Evolutionary conservation across 768 basidiomycete species (phyloP).

Genomic region (Serpula lacrymans): DNA sequence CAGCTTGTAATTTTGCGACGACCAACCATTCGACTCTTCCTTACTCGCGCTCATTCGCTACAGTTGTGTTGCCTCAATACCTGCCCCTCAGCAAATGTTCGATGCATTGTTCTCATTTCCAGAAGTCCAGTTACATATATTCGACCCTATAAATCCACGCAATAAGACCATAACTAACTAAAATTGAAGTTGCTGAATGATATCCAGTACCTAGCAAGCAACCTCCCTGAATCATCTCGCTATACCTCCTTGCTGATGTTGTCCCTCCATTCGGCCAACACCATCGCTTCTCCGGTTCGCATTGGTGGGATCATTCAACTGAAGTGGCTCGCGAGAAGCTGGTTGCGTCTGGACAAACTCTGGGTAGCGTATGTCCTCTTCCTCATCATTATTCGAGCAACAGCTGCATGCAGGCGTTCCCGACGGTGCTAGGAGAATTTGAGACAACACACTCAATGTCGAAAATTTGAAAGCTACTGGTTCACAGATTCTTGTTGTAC

Average conservation of each 20-base stretch:
- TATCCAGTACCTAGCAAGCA: not conserved
- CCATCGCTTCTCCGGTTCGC: conserved; percentile 3
- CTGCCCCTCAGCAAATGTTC: too few relatives aligned
- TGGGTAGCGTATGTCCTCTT: conserved; percentile 1
- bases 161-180: not conserved
- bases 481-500: not conserved
- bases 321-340: conserved; percentile 9
- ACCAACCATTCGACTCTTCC: too few relatives aligned
- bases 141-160: too few relatives aligned
- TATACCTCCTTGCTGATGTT: conserved; percentile 2
- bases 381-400: conserved; percentile 11
- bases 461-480: not conserved
- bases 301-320: not conserved
- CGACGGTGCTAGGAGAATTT: conserved; percentile 1
- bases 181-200: not conserved
- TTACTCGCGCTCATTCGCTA: too few relatives aligned
- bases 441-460: too few relatives aligned
- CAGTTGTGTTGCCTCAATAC: too few relatives aligned
- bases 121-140: too few relatives aligned
- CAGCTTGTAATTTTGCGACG: not conserved
- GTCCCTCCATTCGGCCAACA: conserved; percentile 11
- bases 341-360: conserved; percentile 17
- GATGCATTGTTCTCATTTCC: too few relatives aligned
- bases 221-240: not conserved
- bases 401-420: conserved; percentile 12